phyloP scores from a whole-genome alignment of 495 filamentous ascomycete genomes.

The Alectoria sarmentosa region DNA sequence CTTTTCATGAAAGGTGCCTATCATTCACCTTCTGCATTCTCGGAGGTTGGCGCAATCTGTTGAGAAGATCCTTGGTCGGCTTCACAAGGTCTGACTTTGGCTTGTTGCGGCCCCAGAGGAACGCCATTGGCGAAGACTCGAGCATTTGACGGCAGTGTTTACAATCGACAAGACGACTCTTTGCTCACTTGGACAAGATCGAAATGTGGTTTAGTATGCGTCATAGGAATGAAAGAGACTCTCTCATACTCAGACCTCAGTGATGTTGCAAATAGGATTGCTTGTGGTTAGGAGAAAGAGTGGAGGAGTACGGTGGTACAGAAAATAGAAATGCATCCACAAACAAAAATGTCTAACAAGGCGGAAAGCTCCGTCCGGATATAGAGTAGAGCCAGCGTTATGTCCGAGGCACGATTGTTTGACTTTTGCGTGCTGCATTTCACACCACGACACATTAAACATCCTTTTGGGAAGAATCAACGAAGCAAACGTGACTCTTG shows the following conservation, averaged over 20 bases:
- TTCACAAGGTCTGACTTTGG: slow-evolving; percentile 51
- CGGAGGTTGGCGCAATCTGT: slow-evolving; percentile 41
- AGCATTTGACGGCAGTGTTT: background rate
- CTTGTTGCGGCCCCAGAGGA: slow-evolving; percentile 73
- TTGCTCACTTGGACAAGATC: background rate
- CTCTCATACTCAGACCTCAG: background rate
- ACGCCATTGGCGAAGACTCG: slow-evolving; percentile 51
- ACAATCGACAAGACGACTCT: background rate
- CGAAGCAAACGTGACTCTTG: background rate
- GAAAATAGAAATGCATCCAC: background rate
- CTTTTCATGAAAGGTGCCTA: background rate
- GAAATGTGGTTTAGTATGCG: background rate
- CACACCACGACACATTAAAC: background rate
- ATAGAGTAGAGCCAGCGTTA: background rate
- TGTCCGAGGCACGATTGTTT: background rate
- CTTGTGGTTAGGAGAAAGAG: background rate
- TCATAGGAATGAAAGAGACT: no score
- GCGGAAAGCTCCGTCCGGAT: background rate
- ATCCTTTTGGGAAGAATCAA: background rate
- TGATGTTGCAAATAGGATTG: background rate
- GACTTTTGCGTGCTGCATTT: background rate
- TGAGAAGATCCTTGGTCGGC: slow-evolving; percentile 50
- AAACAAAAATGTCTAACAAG: background rate
- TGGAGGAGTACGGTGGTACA: background rate
- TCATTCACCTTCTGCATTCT: slow-evolving; percentile 42